Conservation (phyloP, 345 rosid genomes). For the Populus deltoides region DNA sequence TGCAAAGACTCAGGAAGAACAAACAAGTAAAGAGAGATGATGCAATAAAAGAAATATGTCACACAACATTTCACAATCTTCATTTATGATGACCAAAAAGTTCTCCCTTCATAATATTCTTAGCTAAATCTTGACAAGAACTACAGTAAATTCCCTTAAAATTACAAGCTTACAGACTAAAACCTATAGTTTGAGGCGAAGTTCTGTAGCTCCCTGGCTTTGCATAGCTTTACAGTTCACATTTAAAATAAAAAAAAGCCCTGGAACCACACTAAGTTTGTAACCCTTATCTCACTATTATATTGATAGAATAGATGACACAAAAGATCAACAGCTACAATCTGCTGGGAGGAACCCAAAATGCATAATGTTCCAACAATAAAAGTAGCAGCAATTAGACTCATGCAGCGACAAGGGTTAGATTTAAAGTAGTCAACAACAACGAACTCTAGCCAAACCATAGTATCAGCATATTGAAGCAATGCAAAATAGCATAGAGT, state of each 20-base stretch:
- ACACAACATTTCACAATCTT: background rate
- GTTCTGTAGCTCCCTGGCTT: background rate
- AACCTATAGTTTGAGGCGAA: background rate
- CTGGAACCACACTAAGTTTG: background rate
- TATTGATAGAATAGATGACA: background rate
- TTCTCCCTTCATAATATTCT: background rate
- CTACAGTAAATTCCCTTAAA: background rate
- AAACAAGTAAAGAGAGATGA: slow-evolving; percentile 7
- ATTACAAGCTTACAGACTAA: background rate
- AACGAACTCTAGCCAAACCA: background rate
- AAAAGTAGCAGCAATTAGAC: background rate
- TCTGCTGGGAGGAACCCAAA: background rate
- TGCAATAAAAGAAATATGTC: background rate
- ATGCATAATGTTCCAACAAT: background rate
- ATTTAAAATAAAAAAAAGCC: background rate
- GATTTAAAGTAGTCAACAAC: background rate
- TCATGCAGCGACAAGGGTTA: slow-evolving; percentile 1
- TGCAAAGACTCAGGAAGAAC: slow-evolving; percentile 11
- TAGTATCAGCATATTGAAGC: background rate
- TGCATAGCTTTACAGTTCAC: background rate
- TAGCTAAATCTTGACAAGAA: background rate
- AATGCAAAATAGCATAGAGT: background rate
- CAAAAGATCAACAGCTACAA: background rate
- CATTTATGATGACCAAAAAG: no score
- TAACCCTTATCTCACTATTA: background rate